These are phyloP conservation scores for Monosporascus sp. DNA, from an alignment of 2,329 filamentous ascomycete species.

Conservation along the genomic window DNA sequence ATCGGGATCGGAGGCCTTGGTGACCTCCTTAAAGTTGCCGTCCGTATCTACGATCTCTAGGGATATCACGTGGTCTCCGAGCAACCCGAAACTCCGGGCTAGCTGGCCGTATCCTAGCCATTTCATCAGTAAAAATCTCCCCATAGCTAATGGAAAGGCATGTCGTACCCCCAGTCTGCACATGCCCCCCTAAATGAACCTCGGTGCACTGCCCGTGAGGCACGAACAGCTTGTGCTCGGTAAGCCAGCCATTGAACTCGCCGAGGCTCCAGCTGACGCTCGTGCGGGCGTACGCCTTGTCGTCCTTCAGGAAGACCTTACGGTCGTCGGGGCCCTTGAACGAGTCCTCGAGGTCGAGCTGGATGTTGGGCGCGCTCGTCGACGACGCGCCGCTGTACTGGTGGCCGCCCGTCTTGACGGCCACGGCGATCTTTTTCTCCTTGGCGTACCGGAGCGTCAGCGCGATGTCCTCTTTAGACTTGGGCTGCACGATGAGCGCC, in stretches of 20 bases:
- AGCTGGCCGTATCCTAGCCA: conserved; percentile 35
- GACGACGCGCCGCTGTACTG: conserved; percentile 46
- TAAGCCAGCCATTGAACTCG: conserved; percentile 37
- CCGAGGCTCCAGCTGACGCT: conserved; percentile 37
- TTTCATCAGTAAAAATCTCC: neutral
- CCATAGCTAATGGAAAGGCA: neutral
- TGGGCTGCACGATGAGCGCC: conserved; percentile 37
- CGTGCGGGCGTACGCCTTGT: conserved; percentile 29
- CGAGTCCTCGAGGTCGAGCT: conserved; percentile 37
- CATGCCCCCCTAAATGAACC: conserved; percentile 41
- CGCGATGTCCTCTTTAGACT: conserved; percentile 36
- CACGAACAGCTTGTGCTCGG: conserved; percentile 35
- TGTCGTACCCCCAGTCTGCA: conserved; percentile 36
- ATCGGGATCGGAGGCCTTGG: conserved; percentile 43
- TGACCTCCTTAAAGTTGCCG: conserved; percentile 40
- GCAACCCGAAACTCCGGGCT: conserved; percentile 44
- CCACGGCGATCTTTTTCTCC: conserved; percentile 33
- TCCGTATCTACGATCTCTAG: conserved; percentile 41
- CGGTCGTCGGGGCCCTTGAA: conserved; percentile 28
- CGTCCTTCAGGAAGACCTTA: conserved; percentile 26
- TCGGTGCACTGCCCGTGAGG: conserved; percentile 40
- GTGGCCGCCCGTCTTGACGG: conserved; percentile 42
- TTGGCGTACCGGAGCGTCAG: conserved; percentile 34
- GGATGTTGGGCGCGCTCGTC: conserved; percentile 37
- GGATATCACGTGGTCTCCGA: conserved; percentile 46